Evolutionary conservation across 208 protist species (phyloP), one percentile per base, ranked within the genome.

Genomic region (Leishmania major): DNA sequence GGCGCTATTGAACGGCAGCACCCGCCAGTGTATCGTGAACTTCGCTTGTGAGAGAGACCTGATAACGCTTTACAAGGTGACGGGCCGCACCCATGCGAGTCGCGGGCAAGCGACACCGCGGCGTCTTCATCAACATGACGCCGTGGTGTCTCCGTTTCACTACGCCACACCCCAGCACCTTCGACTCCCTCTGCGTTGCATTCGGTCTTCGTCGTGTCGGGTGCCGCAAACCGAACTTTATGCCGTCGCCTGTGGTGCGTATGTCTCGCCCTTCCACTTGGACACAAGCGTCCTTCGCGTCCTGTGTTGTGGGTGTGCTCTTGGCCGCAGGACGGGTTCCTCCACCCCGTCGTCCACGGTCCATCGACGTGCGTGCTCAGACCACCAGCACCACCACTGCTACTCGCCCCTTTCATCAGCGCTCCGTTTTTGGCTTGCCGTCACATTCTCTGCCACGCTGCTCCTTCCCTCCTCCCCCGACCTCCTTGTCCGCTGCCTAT

Each of bases 21-120:
- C 19, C 2, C 51, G 51, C 28, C 53, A 75, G 78, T 69, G 78
- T 57, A 67, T 81, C 10, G 70, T 77, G 55, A 45, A 66, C 70
- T 81, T 43, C 78, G 67, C 64, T 40, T 57, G 78, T 45, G 66
- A 82, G 69, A 66, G 74, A 22, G 66, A 75, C 62, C 35, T 60
- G 37, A 19, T 76, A 40, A 7, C 43, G 45, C 13, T 84, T 45
- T 77, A 77, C 31, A 35, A 69, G n/a, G 69, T 77, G 8, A 55
- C 1, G 57, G 31, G 19, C 28, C 57, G 25, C 57, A n/a, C 57
- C 55, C 25, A 1, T n/a, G 57, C 28, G 55, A 60, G 55, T 10
- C 22, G 7, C 55, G 55, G 3, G 55, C 55, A 60, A 28, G 55
- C 22, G 22, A 60, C 55, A n/a, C 55, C 55, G 55, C 55, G 22